These are phyloP conservation scores for Byssothecium circinans DNA, from an alignment of 2,329 filamentous ascomycete species.

Conservation along the genomic window DNA sequence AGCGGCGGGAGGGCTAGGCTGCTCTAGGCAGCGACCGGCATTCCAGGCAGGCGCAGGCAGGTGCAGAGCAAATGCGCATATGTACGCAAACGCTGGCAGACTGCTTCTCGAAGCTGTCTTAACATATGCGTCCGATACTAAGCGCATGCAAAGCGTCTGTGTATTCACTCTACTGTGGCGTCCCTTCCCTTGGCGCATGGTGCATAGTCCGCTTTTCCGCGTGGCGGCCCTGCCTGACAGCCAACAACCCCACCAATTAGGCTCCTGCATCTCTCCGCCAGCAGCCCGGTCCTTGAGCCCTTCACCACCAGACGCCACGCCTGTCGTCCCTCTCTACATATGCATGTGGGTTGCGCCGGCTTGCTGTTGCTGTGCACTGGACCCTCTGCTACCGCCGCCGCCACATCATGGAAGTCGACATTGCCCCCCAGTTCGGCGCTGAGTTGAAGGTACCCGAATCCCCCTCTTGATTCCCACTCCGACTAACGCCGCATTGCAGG, in stretches of 20 bases:
- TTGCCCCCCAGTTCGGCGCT: slow-evolving; percentile 82
- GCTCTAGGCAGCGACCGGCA: neutral
- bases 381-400: slow-evolving; percentile 13
- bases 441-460: slow-evolving; percentile 77
- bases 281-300: neutral
- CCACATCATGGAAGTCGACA: slow-evolving; percentile 74
- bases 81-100: no score
- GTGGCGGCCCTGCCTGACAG: no score
- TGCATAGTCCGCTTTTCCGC: slow-evolving; percentile 6
- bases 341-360: slow-evolving; percentile 26
- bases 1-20: neutral
- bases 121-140: no score
- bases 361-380: slow-evolving; percentile 22
- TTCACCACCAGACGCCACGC: neutral
- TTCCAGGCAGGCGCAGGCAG: neutral
- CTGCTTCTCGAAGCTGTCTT: no score
- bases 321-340: slow-evolving; percentile 22
- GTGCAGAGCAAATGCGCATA: no score
- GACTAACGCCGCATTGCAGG: slow-evolving; percentile 56
- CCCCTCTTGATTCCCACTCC: slow-evolving; percentile 11
- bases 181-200: no score
- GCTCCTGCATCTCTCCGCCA: neutral
- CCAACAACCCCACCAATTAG: slow-evolving; percentile 13
- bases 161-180: no score
- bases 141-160: no score